A percentile compares a stretch with the other conserved stretches of the same genome.
These are phyloP conservation scores for Trichocladium antarcticum DNA, from an alignment of 495 filamentous ascomycete genomes.

Conservation along the genomic window DNA sequence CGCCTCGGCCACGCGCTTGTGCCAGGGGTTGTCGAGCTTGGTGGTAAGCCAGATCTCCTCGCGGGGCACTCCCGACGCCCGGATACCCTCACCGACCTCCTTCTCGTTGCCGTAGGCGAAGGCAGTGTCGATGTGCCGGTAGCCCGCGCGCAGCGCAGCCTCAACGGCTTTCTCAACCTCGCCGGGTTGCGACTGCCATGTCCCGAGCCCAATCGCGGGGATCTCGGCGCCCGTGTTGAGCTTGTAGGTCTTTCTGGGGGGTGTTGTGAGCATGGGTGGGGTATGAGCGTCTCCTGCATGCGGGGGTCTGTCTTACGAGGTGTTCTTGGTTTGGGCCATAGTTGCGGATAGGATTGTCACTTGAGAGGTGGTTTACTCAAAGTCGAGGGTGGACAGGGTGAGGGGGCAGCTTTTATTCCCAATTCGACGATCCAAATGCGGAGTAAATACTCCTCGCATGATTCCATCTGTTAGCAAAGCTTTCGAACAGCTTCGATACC, in stretches of 20 bases:
- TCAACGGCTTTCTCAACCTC: slow-evolving; percentile 51
- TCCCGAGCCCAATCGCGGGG: slow-evolving; percentile 71
- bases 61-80: slow-evolving; percentile 67
- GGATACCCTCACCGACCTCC: slow-evolving; percentile 70
- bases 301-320: slow-evolving; percentile 18
- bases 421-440: neutral
- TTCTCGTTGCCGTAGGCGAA: slow-evolving; percentile 75
- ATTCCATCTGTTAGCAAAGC: neutral
- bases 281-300: neutral
- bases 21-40: slow-evolving; percentile 77
- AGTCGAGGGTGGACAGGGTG: neutral
- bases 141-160: slow-evolving; percentile 62
- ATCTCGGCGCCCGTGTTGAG: slow-evolving; percentile 74
- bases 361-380: neutral
- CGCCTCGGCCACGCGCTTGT: slow-evolving; percentile 54
- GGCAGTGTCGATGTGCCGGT: slow-evolving; percentile 52
- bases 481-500: slow-evolving; percentile 2
- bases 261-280: neutral
- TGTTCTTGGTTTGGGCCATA: slow-evolving; percentile 31
- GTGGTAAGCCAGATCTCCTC: slow-evolving; percentile 79
- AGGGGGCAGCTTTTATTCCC: neutral
- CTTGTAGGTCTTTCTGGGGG: slow-evolving; percentile 48
- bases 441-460: neutral
- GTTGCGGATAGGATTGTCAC: neutral
- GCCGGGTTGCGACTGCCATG: slow-evolving; percentile 56